Conservation (phyloP, 306 rosid genomes). For the Styphnolobium japonicum region DNA sequence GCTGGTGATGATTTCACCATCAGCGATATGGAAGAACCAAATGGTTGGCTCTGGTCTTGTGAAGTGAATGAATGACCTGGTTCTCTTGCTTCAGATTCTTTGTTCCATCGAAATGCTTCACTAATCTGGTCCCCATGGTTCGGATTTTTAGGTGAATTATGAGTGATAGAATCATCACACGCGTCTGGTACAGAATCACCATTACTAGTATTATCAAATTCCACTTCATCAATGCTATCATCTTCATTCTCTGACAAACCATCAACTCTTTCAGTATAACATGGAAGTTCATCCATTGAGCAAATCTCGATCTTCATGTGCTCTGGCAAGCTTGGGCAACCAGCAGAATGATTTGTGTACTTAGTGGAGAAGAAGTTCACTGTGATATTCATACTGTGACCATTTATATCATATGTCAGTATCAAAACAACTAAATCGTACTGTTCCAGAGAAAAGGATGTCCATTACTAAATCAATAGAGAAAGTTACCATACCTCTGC, state of each 20-base stretch:
- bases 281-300: constrained; percentile 78
- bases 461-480: neutral
- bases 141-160: constrained; percentile 6
- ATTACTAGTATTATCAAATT: constrained; percentile 22
- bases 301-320: constrained; percentile 65
- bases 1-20: constrained; percentile 21
- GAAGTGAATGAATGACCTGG: constrained; percentile 10
- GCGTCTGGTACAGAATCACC: constrained; percentile 25
- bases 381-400: constrained; percentile 71
- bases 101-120: constrained; percentile 5
- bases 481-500: constrained; percentile 55
- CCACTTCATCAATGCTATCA: constrained; percentile 40
- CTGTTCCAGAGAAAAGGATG: neutral
- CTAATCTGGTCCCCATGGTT: neutral
- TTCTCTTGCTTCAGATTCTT: constrained; percentile 35
- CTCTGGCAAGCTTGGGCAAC: constrained; percentile 72
- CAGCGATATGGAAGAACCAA: constrained; percentile 20
- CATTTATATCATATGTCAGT: constrained; percentile 26
- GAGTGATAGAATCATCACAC: constrained; percentile 22
- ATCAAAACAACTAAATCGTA: neutral
- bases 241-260: constrained; percentile 49
- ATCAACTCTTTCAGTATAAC: constrained; percentile 51
- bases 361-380: constrained; percentile 85
- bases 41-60: constrained; percentile 19
- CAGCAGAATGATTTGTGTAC: constrained; percentile 67